A percentile compares a stretch with the other conserved stretches of the same genome.
Evolutionary conservation across 306 rosid genomes (phyloP).

Genomic region (Spatholobus suberectus): DNA sequence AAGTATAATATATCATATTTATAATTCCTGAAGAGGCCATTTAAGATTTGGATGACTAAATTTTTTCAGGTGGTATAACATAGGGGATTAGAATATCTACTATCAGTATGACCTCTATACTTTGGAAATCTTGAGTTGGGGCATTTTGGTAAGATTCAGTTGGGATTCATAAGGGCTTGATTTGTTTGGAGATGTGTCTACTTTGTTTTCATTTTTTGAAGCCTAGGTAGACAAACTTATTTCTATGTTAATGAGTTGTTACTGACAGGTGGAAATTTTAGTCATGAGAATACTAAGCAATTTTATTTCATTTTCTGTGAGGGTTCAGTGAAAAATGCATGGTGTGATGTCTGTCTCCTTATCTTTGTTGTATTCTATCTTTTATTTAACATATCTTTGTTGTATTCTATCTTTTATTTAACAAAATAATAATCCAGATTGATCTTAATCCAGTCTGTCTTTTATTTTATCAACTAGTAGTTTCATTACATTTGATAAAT

Average conservation of each 20-base stretch:
- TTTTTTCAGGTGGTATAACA: conserved; percentile 23
- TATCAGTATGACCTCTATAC: conserved; percentile 12
- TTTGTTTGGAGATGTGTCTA: not conserved
- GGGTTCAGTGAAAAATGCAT: not conserved
- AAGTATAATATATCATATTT: conserved; percentile 19
- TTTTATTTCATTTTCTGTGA: conserved; percentile 9
- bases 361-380: conserved; percentile 11
- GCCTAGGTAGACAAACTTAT: not conserved
- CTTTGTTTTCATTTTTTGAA: conserved; percentile 29
- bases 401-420: conserved; percentile 8
- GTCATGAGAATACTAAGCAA: conserved; percentile 21
- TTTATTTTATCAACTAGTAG: not conserved
- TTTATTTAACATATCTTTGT: conserved; percentile 16
- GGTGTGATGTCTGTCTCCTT: not conserved
- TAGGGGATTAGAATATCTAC: conserved; percentile 28
- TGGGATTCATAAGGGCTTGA: conserved; percentile 8
- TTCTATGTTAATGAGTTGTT: not conserved
- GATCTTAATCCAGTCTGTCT: not conserved
- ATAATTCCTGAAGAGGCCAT: not conserved
- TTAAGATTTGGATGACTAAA: conserved; percentile 21
- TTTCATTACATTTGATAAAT: not conserved
- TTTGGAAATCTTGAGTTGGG: conserved; percentile 24
- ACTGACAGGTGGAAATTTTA: conserved; percentile 18
- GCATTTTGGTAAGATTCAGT: not conserved
- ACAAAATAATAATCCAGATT: conserved; percentile 11